Evolutionary conservation across 2,329 filamentous ascomycete genomes (phyloP).

Genomic region (Phialophora expanda): DNA sequence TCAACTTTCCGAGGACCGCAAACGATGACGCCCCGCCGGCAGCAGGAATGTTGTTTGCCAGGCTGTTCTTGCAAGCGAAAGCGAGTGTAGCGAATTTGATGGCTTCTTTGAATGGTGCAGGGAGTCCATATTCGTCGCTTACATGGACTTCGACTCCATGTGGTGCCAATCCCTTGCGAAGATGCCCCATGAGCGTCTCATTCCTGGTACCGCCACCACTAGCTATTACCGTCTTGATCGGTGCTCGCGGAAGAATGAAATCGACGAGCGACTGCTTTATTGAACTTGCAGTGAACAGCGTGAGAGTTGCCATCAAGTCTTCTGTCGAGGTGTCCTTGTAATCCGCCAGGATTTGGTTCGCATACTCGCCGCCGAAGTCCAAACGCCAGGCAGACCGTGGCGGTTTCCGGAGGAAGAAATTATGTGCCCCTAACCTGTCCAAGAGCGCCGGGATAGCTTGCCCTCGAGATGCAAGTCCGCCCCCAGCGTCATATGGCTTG

Average conservation of each 20-base stretch:
- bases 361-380: constrained; percentile 42
- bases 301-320: constrained; percentile 40
- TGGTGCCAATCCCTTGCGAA: constrained; percentile 24
- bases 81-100: constrained; percentile 45
- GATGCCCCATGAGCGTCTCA: constrained; percentile 37
- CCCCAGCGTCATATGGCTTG: constrained; percentile 41
- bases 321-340: constrained; percentile 37
- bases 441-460: constrained; percentile 37
- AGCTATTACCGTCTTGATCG: constrained; percentile 38
- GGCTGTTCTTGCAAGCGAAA: constrained; percentile 39
- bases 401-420: constrained; percentile 41
- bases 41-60: constrained; percentile 44
- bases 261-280: constrained; percentile 39
- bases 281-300: constrained; percentile 38
- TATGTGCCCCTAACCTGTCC: constrained; percentile 36
- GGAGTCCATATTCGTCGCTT: constrained; percentile 43
- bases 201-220: constrained; percentile 42
- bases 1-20: constrained; percentile 42
- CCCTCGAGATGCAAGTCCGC: constrained; percentile 40
- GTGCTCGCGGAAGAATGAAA: constrained; percentile 39
- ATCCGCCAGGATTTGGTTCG: constrained; percentile 37
- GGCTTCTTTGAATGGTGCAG: constrained; percentile 43
- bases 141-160: constrained; percentile 36
- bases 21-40: constrained; percentile 41
- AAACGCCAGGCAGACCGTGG: constrained; percentile 43